Conservation (phyloP, 495 filamentous ascomycete genomes). For the Annulohypoxylon moriforme region DNA sequence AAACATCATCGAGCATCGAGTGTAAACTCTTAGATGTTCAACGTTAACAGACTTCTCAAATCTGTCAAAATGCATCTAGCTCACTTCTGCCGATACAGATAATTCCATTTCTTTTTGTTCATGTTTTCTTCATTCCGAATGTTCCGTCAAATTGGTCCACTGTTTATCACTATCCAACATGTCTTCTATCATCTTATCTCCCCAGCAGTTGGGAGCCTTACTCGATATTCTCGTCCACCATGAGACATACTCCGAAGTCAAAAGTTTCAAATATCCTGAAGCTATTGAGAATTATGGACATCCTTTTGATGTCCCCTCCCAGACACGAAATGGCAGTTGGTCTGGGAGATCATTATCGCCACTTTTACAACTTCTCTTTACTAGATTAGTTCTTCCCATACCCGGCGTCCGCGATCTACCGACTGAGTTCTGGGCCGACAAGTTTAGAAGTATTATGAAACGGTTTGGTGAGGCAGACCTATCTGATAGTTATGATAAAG, state of each 20-base stretch:
- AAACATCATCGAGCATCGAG: neutral
- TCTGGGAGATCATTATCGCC: constrained; percentile 58
- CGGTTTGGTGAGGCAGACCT: constrained; percentile 68
- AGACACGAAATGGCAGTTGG: constrained; percentile 12
- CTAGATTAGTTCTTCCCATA: constrained; percentile 64
- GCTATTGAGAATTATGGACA: constrained; percentile 68
- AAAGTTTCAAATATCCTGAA: constrained; percentile 66
- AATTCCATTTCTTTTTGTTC: neutral
- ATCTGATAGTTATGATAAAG: constrained; percentile 77
- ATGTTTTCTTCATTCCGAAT: neutral
- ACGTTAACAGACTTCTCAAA: neutral
- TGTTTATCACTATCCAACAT: constrained; percentile 19
- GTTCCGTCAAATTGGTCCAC: neutral
- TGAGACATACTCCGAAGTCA: constrained; percentile 70
- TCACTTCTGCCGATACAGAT: neutral
- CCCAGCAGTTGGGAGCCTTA: constrained; percentile 66
- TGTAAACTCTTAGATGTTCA: neutral
- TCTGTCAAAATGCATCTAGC: constrained; percentile 10
- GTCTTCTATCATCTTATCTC: constrained; percentile 49
- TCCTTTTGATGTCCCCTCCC: constrained; percentile 57
- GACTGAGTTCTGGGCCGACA: constrained; percentile 66
- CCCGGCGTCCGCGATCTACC: constrained; percentile 69
- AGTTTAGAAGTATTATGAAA: constrained; percentile 58
- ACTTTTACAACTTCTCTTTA: constrained; percentile 67
- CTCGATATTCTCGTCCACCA: constrained; percentile 75